These are phyloP conservation scores for Arctostaphylos glauca DNA, from an alignment of 148 eudicot genomes.

Conservation along the genomic window DNA sequence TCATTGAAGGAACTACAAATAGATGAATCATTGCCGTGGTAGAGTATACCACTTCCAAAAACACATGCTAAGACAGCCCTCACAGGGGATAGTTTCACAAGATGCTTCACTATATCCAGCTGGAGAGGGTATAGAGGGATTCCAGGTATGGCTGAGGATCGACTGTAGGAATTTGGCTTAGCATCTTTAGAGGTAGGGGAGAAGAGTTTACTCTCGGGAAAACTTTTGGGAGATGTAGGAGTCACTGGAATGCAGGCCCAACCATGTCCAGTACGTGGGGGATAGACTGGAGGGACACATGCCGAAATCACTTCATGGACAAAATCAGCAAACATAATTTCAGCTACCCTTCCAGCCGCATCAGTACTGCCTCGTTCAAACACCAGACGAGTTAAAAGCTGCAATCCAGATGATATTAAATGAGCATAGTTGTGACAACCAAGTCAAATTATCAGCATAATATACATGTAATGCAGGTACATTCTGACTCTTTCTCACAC, in stretches of 20 bases:
- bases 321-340: slow-evolving; percentile 94
- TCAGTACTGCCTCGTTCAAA: slow-evolving; percentile 96
- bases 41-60: slow-evolving; percentile 87
- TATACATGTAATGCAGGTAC: neutral
- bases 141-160: slow-evolving; percentile 62
- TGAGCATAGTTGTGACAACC: neutral
- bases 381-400: slow-evolving; percentile 95
- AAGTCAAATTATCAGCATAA: neutral
- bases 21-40: slow-evolving; percentile 63
- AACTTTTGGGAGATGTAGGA: slow-evolving; percentile 50
- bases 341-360: slow-evolving; percentile 96
- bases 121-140: slow-evolving; percentile 82
- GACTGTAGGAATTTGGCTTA: slow-evolving; percentile 51
- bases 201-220: slow-evolving; percentile 38
- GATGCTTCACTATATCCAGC: slow-evolving; percentile 87
- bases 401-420: slow-evolving; percentile 25
- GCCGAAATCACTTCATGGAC: slow-evolving; percentile 98
- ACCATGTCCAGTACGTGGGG: slow-evolving; percentile 90
- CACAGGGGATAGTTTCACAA: slow-evolving; percentile 88
- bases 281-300: slow-evolving; percentile 96
- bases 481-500: neutral
- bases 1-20: slow-evolving; percentile 60
- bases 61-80: slow-evolving; percentile 95
- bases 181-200: slow-evolving; percentile 67
- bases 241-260: slow-evolving; percentile 97